Base-by-base conservation (phyloP, 495 filamentous ascomycete genomes). In the Ramalina intermedia region DNA sequence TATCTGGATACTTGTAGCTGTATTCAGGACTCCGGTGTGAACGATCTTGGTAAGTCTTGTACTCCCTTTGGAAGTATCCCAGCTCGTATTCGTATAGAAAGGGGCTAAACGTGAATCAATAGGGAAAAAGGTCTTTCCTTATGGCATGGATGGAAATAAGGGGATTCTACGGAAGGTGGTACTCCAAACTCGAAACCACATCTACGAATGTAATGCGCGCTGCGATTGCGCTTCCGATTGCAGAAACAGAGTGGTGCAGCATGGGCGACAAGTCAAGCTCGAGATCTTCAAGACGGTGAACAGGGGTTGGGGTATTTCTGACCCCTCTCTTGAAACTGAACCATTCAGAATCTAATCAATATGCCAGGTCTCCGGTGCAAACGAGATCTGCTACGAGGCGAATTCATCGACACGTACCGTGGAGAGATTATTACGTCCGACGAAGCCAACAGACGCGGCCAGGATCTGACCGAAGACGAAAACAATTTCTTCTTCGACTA, bases 401-500 rank as follows among this genome's bases (percentile, higher is more conserved):
- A 93, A 56, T 96, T 93, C 55, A 77, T 96, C 46, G 90, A 93
- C 57, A 74, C 75, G 18, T 96, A 96, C 52, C 78, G 87, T 13
- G 90, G 90, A 1, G 90, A 96, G 60, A 75, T 95, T 23, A 83
- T 96, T 52, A 86, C 83, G 0, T 68, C 73, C 20, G 62, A 74
- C 9, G 79, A 82, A 59, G 83, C 89, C 3, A 73, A 80, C 21
- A 55, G 65, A 2, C 80, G 91, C 6, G 50, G 61, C 53, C 57
- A 65, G 3, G 53, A 58, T 16, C 51, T 51, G 0, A 55, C 67
- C 65, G 17, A 49, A 63, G 54, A 64, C 63, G 6, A 82, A 78
- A 57, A 75, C 71, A 48, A 79, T 77, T 96, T 95, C 57, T 72
- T 96, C 1, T 95, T 94, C 61, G 74, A 72, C 4, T 74, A 96